A percentile compares a stretch with the other conserved stretches of the same genome.
Evolutionary conservation across 2,329 filamentous ascomycete genomes (phyloP).

Genomic region (Fusarium algeriense): DNA sequence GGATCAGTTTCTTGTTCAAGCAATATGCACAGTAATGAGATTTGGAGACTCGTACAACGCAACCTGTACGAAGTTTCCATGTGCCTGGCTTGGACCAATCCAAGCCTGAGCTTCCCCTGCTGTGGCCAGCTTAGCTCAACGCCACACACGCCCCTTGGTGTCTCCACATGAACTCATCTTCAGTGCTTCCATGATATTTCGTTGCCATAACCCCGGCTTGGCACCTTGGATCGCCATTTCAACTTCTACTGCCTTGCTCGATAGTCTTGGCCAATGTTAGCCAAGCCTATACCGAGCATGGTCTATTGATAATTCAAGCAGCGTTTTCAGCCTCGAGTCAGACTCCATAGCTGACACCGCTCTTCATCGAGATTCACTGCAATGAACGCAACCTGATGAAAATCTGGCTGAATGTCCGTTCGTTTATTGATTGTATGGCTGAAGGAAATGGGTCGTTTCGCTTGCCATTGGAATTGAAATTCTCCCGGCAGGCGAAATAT

Average conservation of each 20-base stretch:
- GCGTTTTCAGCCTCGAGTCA: conserved; percentile 24
- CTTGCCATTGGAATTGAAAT: background rate
- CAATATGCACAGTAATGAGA: background rate
- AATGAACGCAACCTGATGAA: background rate
- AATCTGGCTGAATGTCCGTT: background rate
- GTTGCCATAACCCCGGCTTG: conserved; percentile 44
- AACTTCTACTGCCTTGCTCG: conserved; percentile 35
- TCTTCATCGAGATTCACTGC: conserved; percentile 33
- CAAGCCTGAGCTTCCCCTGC: conserved; percentile 11
- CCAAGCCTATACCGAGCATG: conserved; percentile 28
- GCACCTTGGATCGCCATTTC: conserved; percentile 30
- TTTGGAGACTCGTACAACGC: background rate
- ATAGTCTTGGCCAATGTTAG: conserved; percentile 31
- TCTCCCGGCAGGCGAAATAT: conserved; percentile 5
- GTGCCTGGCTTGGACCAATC: conserved; percentile 4
- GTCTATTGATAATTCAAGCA: background rate
- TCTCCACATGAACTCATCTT: conserved; percentile 12
- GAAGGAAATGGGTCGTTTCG: conserved; percentile 3
- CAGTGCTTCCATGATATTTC: conserved; percentile 20
- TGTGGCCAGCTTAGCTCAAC: conserved; percentile 15
- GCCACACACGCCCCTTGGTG: conserved; percentile 28
- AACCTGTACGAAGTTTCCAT: background rate
- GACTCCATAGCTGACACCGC: background rate
- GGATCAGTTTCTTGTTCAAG: background rate
- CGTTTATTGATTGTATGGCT: background rate